Base-by-base conservation (phyloP, 2,329 filamentous ascomycete species). In the Aspergillus tubingensis region DNA sequence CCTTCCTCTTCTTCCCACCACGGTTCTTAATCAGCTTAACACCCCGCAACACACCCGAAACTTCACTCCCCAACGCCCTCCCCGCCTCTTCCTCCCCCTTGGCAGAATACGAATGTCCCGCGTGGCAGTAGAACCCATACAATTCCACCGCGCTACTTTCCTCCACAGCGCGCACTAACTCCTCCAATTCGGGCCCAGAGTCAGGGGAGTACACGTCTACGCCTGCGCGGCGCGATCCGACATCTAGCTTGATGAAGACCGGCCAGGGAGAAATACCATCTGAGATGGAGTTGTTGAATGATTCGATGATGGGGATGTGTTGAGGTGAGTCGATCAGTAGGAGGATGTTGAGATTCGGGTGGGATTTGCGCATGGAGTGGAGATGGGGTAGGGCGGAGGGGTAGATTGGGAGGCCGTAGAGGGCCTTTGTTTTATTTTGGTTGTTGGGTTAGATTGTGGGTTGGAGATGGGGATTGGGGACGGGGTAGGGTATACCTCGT, bases 361-460 rank as follows among this genome's bases (percentile, higher is more conserved):
- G 68, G 60, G 2, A 71, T 66, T 19, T 19, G 19, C 10, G 41
- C 2, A 79, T 57, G 2, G 69, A 62, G 1, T 53, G n/a, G 21
- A 80, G 67, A 2, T 68, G 64, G 0, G 72, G 70, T 2, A 79
- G 62, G 8, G 71, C 68, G 5, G 74, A 68, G 3, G 75, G 71
- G 43, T 74, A 75, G 49, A 80, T 62, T n/a, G 78, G 78, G 5
- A 80, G 65, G 13, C 78, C 76, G 43, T 79, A 80, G 6, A 80
- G 68, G 57, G 72, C 66, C 70, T 72, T 19, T 62, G 4, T 32
- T 44, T 44, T 21, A 13, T 50, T 47, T 60, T 52, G 23, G 2
- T 21, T 30, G 19, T 19, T 59, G 48, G 19, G 17, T 30, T 19
- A 8, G 23, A 17, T 7, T 23, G 25, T n/a, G 13, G 15, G 21